Evolutionary conservation across 345 rosid species (phyloP).

Genomic region (Aethionema arabicum): DNA sequence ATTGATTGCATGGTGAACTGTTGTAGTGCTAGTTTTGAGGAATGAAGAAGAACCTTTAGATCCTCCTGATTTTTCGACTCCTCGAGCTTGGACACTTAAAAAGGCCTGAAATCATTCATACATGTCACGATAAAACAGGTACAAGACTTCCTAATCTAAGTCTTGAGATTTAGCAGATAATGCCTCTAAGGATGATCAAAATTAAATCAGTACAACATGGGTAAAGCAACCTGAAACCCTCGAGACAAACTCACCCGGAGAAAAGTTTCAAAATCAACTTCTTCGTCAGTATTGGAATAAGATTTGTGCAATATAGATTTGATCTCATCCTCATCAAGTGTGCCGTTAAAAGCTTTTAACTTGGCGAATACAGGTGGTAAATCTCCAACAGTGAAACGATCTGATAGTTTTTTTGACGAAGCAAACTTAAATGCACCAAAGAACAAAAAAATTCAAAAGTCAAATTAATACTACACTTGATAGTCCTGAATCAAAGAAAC

Average conservation of each 20-base stretch:
- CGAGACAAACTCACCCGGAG: conserved; percentile 58
- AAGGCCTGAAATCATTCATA: conserved; percentile 47
- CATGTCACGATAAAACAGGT: not conserved
- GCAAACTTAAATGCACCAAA: conserved; percentile 47
- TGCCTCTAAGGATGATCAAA: not conserved
- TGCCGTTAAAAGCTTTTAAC: conserved; percentile 66
- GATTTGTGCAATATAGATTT: conserved; percentile 58
- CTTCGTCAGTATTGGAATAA: conserved; percentile 44
- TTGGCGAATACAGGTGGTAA: conserved; percentile 67
- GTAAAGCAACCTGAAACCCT: not conserved
- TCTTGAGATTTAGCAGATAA: too few relatives aligned
- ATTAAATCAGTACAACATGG: not conserved
- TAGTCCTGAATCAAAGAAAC: not conserved
- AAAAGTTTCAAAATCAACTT: conserved; percentile 82
- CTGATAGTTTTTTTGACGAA: conserved; percentile 57
- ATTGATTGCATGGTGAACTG: conserved; percentile 82
- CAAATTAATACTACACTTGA: conserved; percentile 8
- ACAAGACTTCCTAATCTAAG: not conserved
- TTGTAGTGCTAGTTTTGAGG: conserved; percentile 82
- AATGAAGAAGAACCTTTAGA: conserved; percentile 63
- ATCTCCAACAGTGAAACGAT: conserved; percentile 57
- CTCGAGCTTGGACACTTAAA: conserved; percentile 69
- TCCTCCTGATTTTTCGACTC: conserved; percentile 50
- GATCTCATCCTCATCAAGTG: conserved; percentile 64
- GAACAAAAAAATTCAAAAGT: conserved; percentile 11